Evolutionary conservation across 805 yeast genomes (phyloP).

Genomic region (Candida andamanensis): DNA sequence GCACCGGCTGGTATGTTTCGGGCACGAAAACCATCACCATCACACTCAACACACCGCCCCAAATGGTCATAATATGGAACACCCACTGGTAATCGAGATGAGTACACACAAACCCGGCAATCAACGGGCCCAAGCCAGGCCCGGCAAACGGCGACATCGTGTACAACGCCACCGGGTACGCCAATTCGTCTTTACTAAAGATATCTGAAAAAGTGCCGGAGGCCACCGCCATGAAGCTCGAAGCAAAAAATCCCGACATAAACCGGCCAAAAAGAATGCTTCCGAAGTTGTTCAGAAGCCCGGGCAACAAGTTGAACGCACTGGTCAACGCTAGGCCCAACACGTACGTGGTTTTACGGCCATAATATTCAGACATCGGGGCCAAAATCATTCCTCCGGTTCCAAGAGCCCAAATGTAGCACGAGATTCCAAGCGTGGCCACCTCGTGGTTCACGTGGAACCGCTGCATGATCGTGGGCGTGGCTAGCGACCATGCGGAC

Average conservation of each 20-base stretch:
- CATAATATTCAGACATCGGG: constrained; percentile 57
- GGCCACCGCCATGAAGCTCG: constrained; percentile 26
- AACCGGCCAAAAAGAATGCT: constrained; percentile 23
- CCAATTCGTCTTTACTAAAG: constrained; percentile 19
- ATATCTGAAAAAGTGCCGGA: constrained; percentile 26
- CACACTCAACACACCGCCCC: constrained; percentile 16
- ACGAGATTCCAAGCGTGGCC: constrained; percentile 21
- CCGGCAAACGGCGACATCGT: constrained; percentile 26
- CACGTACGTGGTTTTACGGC: constrained; percentile 49
- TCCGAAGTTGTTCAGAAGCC: constrained; percentile 20
- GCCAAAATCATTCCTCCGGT: constrained; percentile 41
- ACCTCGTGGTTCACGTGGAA: constrained; percentile 21
- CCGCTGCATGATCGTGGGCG: constrained; percentile 17
- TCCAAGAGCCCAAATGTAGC: constrained; percentile 25
- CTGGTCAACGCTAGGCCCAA: constrained; percentile 19
- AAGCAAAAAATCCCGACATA: constrained; percentile 23
- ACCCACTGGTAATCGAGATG: constrained; percentile 20
- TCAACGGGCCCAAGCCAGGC: constrained; percentile 25
- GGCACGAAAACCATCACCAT: constrained; percentile 21
- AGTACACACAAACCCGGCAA: constrained; percentile 22
- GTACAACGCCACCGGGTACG: constrained; percentile 20
- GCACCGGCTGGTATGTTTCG: constrained; percentile 25
- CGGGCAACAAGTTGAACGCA: constrained; percentile 21
- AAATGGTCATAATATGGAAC: constrained; percentile 21
- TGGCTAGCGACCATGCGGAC: constrained; percentile 25